Base-by-base conservation (phyloP, 352 stramenopile species). In the Pythium grandisporangium region DNA sequence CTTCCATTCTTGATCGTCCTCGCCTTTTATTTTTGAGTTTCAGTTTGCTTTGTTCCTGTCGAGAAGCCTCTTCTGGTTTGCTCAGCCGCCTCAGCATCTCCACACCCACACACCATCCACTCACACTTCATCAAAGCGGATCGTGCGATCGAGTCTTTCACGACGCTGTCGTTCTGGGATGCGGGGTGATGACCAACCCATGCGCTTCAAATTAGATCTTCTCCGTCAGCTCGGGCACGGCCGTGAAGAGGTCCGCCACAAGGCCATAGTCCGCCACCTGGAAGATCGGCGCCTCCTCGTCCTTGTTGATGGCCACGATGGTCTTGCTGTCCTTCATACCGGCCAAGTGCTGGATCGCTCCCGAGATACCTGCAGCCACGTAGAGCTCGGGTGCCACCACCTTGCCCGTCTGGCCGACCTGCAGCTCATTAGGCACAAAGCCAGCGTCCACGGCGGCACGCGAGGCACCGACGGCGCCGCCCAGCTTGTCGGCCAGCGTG, bases 251-350 rank as follows among this genome's bases (percentile, higher is more conserved):
- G 71, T 99, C 97, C 30, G 70, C 93, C n/a, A 98, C 91, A 16
- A 99, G 71, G 24, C 96, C 96, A 68, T 98, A 99, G 83, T 99
- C 97, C 21, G 95, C 87, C 25, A 99, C 95, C 61, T 98, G 84
- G 74, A 99, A 99, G 66, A 99, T 99, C 25, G 97, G 97, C 7
- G 96, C 96, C 52, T 99, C 96, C 29, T 95, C 82, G 78, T 99
- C 97, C 71, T 98, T 99, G 71, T 99, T 99, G 66, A 99, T 99
- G 29, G 95, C 94, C 24, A 99, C 96, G 61, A 99, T 99, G 8
- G 89, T 98, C 75, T 99, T 99, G 56, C 73, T 95, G 70, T 99
- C 97, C 73, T 99, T 99, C 97, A 99, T 99, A 53, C 97, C 97
- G 16, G 83, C 91, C 49, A 99, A 87, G 75, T 99, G 97, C 78